Evolutionary conservation across 495 filamentous ascomycete species (phyloP).

Genomic region (Aspergillus leporis): DNA sequence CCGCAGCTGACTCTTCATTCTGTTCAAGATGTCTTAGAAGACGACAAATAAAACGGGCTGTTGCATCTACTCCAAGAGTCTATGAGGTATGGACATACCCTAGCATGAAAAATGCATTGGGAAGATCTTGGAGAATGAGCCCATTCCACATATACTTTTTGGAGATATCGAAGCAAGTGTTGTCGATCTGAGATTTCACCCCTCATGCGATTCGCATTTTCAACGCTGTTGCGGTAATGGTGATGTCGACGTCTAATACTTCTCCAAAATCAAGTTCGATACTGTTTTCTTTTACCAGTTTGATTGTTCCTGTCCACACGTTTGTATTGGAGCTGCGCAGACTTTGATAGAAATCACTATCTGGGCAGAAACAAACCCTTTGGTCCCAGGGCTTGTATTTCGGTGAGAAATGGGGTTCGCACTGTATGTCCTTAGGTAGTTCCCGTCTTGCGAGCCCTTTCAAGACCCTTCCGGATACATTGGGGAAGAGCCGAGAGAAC

Average conservation of each 20-base stretch:
- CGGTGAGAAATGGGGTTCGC: constrained; percentile 62
- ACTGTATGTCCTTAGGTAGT: constrained; percentile 49
- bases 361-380: constrained; percentile 61
- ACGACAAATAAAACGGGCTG: constrained; percentile 27
- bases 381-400: constrained; percentile 64
- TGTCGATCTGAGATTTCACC: constrained; percentile 29
- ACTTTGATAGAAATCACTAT: constrained; percentile 63
- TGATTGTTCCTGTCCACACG: constrained; percentile 58
- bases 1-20: not conserved
- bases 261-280: constrained; percentile 54
- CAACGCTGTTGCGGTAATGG: constrained; percentile 65
- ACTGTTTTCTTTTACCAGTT: constrained; percentile 49
- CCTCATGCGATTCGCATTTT: constrained; percentile 34
- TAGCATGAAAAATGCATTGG: constrained; percentile 36
- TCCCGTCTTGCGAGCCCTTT: constrained; percentile 28
- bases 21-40: constrained; percentile 18
- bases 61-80: constrained; percentile 44
- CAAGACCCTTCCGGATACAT: constrained; percentile 36
- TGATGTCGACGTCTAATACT: constrained; percentile 56
- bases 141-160: constrained; percentile 43
- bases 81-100: constrained; percentile 44
- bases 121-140: constrained; percentile 42
- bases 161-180: constrained; percentile 16
- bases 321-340: constrained; percentile 49
- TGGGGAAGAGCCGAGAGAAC: constrained; percentile 51